These are phyloP conservation scores for Abrus precatorius DNA, from an alignment of 306 rosid genomes.

Conservation along the genomic window DNA sequence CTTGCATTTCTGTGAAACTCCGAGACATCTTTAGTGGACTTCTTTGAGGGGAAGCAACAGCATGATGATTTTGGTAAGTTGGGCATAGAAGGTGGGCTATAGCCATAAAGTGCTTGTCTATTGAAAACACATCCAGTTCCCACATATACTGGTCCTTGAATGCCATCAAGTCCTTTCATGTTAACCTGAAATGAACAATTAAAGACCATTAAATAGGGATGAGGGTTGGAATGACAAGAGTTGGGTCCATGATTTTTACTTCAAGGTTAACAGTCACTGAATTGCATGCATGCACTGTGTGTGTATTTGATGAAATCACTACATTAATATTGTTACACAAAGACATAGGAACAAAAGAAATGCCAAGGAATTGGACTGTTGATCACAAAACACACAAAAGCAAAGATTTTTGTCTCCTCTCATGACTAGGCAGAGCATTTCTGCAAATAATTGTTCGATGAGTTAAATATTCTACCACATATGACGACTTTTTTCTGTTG, in stretches of 20 bases:
- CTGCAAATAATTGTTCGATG: constrained; percentile 7
- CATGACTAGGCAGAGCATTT: background rate
- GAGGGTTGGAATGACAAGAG: background rate
- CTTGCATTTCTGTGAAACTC: constrained; percentile 74
- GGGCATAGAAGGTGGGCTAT: constrained; percentile 84
- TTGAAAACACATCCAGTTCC: constrained; percentile 96
- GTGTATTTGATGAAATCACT: constrained; percentile 5
- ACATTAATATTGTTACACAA: constrained; percentile 1
- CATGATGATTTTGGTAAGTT: constrained; percentile 68
- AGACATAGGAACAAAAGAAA: constrained; percentile 15
- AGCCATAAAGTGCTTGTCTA: constrained; percentile 98
- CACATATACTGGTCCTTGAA: constrained; percentile 97
- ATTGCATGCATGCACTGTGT: background rate
- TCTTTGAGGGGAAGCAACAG: constrained; percentile 88
- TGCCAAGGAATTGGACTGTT: constrained; percentile 26
- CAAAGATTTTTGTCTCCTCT: background rate
- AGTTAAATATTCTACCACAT: constrained; percentile 8
- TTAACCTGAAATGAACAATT: constrained; percentile 74
- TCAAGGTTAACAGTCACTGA: background rate
- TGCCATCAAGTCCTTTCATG: constrained; percentile 98
- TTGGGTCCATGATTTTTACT: constrained; percentile 18
- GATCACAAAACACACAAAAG: constrained; percentile 22
- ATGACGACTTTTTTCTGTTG: constrained; percentile 13
- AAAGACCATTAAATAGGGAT: constrained; percentile 22
- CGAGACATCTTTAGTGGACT: constrained; percentile 63